phyloP scores from a whole-genome alignment of 176 grass and related monocot genomes.

The Ensete glaucum region DNA sequence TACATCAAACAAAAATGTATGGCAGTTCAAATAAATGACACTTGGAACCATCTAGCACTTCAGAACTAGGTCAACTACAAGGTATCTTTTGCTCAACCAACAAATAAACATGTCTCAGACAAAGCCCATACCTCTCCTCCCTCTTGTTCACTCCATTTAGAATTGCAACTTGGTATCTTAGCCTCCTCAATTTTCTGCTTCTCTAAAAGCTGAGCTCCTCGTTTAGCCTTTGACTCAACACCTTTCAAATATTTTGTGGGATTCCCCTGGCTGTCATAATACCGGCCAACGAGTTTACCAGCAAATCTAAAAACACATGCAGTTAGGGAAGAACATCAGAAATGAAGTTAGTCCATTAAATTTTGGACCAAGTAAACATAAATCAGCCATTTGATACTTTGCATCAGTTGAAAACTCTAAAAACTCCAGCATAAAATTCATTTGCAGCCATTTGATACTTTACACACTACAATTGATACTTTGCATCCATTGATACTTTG shows the following conservation, averaged over 20 bases:
- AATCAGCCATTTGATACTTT: neutral
- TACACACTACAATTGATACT: neutral
- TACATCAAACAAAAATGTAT: neutral
- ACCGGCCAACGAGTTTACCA: slow-evolving; percentile 74
- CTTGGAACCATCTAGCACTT: neutral
- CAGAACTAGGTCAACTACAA: neutral
- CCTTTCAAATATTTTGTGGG: slow-evolving; percentile 90
- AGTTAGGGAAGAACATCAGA: neutral
- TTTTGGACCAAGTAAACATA: neutral
- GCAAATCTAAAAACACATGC: slow-evolving; percentile 39
- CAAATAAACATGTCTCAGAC: neutral
- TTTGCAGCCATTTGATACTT: no score
- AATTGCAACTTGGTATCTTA: slow-evolving; percentile 83
- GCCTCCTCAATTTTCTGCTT: slow-evolving; percentile 76
- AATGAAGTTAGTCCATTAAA: neutral
- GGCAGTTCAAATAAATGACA: neutral
- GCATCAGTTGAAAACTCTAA: neutral
- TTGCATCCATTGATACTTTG: neutral
- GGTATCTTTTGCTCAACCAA: neutral
- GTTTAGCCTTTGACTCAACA: slow-evolving; percentile 78
- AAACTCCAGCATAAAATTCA: no score
- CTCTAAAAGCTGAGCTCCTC: slow-evolving; percentile 85
- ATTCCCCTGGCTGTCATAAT: slow-evolving; percentile 76
- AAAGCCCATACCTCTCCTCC: slow-evolving; percentile 56
- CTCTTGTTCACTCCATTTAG: slow-evolving; percentile 82